These are phyloP conservation scores for Tuber aestivum DNA, from an alignment of 495 filamentous ascomycete species.

Conservation along the genomic window DNA sequence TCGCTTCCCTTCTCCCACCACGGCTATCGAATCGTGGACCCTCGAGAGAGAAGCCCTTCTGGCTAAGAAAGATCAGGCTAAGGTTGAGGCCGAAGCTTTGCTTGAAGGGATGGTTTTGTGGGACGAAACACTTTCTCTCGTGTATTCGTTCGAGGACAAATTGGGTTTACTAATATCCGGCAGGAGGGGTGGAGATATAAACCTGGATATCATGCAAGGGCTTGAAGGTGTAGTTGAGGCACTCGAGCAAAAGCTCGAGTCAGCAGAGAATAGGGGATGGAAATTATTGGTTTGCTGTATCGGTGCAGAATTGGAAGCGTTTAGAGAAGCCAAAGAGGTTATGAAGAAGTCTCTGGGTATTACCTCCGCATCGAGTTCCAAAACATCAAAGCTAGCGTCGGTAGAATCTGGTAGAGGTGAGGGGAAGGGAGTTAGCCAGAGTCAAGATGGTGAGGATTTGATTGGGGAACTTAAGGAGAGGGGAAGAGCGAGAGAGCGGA, in stretches of 20 bases:
- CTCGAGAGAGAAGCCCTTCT: conserved; percentile 56
- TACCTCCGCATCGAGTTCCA: conserved; percentile 5
- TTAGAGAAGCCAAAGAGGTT: conserved; percentile 62
- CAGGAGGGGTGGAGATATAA: conserved; percentile 6
- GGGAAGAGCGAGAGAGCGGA: not conserved
- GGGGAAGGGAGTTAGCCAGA: conserved; percentile 11
- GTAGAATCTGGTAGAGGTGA: not conserved
- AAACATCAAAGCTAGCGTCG: not conserved
- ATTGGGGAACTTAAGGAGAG: not conserved
- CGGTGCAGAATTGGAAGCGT: conserved; percentile 80
- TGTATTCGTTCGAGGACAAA: conserved; percentile 62
- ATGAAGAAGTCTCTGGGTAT: conserved; percentile 52
- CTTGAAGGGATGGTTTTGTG: conserved; percentile 77
- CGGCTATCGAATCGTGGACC: conserved; percentile 51
- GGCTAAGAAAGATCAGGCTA: conserved; percentile 55
- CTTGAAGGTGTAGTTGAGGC: conserved; percentile 54
- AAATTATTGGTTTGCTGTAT: conserved; percentile 82
- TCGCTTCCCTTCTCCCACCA: conserved; percentile 21
- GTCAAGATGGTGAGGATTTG: not conserved
- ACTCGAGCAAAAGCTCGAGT: conserved; percentile 56
- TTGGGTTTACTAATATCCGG: conserved; percentile 52
- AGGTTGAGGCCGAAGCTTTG: conserved; percentile 67
- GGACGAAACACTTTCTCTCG: conserved; percentile 60
- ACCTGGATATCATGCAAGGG: conserved; percentile 49
- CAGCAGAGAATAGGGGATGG: conserved; percentile 66